Evolutionary conservation across 768 basidiomycete species (phyloP), one percentile per base, ranked within the genome.

Genomic region (Russula emetica): DNA sequence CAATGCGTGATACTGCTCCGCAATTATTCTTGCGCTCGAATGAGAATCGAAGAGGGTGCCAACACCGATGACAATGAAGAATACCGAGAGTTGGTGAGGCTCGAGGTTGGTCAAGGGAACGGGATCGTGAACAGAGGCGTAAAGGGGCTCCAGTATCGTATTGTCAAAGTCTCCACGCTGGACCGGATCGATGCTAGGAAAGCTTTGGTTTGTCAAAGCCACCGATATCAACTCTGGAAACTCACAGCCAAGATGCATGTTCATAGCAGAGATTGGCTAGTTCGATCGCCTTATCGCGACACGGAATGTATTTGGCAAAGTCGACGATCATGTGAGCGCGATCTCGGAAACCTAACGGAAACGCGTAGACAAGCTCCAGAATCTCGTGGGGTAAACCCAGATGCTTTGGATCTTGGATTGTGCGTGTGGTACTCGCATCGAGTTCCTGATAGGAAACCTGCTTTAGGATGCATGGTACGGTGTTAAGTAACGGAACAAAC

Each of bases 21-120:
- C 76, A 2, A 73, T 52, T 6, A 66, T 52, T 20, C 67, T 63
- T 30, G 77, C 70, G 36, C 1, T 45, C 1, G 78, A 72, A 10
- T 75, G 67, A 24, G 74, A 58, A 51, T 83, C 81, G 64, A 79
- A 80, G 6, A 81, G 69, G 20, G 74, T 69, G 8, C 83, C 84
- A 40, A 77, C 76, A 5, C 80, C 78, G 6, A 85, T 69, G 38
- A 83, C 60, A 61, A 79, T 76, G 70, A 83, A 84, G 71, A 85
- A 80, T 22, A 83, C 76, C 20, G 83, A 75, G 38, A 85, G 75
- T 36, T 75, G 72, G 60, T 84, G 80, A 0, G 81, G 74, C 57
- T 82, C 79, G 24, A 81, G 58, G 42, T 45, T 28, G 18, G 54
- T 55, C 45, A 78, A 73, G 22, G 79, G 64, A 52, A 69, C 73